phyloP scores from a whole-genome alignment of 352 stramenopile species.

The Peronospora tabacina region DNA sequence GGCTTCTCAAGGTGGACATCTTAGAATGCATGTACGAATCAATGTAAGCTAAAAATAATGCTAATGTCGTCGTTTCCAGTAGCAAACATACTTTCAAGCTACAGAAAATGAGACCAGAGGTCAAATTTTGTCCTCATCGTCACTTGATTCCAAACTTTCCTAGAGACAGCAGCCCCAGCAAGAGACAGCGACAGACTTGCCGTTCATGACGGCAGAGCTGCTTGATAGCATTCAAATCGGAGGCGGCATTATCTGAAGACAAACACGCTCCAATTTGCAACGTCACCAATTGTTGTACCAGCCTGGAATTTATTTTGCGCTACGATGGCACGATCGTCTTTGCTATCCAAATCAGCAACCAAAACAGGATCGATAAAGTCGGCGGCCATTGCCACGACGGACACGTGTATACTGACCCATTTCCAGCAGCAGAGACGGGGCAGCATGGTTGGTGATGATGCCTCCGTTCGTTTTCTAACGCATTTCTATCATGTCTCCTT shows the following conservation, averaged over 20 bases:
- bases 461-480: slow-evolving; percentile 10
- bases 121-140: slow-evolving; percentile 26
- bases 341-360: slow-evolving; percentile 17
- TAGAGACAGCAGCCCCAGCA: slow-evolving; percentile 58
- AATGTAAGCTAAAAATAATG: slow-evolving; percentile 39
- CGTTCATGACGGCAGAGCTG: slow-evolving; percentile 42
- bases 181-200: slow-evolving; percentile 48
- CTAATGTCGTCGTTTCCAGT: background rate
- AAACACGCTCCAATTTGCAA: slow-evolving; percentile 30
- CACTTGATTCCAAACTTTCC: slow-evolving; percentile 41
- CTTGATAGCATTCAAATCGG: slow-evolving; percentile 13
- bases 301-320: slow-evolving; percentile 26
- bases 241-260: slow-evolving; percentile 6
- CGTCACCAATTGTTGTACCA: slow-evolving; percentile 35
- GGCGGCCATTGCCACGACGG: slow-evolving; percentile 27
- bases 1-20: slow-evolving; percentile 23
- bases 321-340: slow-evolving; percentile 46
- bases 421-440: slow-evolving; percentile 19
- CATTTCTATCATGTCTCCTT: background rate
- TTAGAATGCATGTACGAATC: slow-evolving; percentile 34
- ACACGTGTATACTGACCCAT: slow-evolving; percentile 35
- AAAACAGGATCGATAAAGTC: slow-evolving; percentile 39
- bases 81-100: background rate
- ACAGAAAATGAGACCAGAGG: background rate
- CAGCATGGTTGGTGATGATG: background rate